Evolutionary conservation across 116 monocot species (phyloP).

Genomic region (Trichopus zeylanicus): DNA sequence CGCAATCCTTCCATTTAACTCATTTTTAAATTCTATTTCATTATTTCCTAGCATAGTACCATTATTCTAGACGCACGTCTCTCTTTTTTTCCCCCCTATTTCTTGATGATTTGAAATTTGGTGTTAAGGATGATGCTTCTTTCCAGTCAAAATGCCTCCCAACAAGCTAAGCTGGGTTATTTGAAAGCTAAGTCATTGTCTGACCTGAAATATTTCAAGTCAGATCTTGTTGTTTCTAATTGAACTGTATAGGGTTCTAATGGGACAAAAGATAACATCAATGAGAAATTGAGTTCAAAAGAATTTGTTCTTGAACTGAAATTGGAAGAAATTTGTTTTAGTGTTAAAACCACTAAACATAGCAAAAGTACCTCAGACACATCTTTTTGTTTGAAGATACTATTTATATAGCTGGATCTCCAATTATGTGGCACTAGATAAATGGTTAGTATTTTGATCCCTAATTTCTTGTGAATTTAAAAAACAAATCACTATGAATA

Average conservation of each 20-base stretch:
- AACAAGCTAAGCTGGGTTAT: conserved; percentile 3
- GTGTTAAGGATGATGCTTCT: too few relatives aligned
- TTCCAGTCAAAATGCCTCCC: conserved; percentile 17
- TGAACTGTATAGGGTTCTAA: too few relatives aligned
- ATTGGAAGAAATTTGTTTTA: conserved; percentile 1
- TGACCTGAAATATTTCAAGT: background rate
- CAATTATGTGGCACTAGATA: conserved; percentile 1
- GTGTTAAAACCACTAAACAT: conserved; percentile 4
- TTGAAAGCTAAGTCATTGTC: conserved; percentile 7
- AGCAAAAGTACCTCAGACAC: conserved; percentile 12
- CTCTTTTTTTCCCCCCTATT: too few relatives aligned
- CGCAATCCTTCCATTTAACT: too few relatives aligned
- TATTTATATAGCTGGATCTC: conserved; percentile 3
- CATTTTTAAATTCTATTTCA: too few relatives aligned
- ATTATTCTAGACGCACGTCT: too few relatives aligned
- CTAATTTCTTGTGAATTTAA: background rate
- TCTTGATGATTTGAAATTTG: too few relatives aligned
- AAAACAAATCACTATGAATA: conserved; percentile 4
- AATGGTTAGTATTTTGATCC: conserved; percentile 27
- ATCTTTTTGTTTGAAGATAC: conserved; percentile 13
- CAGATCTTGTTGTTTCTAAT: background rate
- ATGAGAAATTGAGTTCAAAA: background rate
- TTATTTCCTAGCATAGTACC: too few relatives aligned
- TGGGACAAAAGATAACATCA: background rate
- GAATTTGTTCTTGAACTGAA: conserved; percentile 5